Percentiles rank a stretch among this genome's conserved stretches.
Conservation (phyloP, 2,329 filamentous ascomycete genomes). For the Nemania abortiva region DNA sequence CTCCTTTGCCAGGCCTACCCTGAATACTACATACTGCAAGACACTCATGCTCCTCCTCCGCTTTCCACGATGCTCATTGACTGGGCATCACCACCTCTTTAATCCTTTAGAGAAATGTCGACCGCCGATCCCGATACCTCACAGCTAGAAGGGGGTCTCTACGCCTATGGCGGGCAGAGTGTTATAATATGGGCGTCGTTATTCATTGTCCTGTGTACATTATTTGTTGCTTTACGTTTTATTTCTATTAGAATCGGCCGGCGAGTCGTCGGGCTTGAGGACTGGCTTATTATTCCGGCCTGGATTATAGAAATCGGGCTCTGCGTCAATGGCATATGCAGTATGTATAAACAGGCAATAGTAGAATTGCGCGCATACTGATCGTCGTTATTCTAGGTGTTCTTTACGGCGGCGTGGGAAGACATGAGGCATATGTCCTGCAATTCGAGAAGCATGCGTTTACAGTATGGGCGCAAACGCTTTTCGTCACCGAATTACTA, state of each 20-base stretch:
- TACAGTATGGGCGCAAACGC: slow-evolving; percentile 25
- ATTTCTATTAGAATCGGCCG: slow-evolving; percentile 25
- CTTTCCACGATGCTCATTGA: background rate
- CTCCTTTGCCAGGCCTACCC: background rate
- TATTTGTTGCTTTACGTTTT: slow-evolving; percentile 34
- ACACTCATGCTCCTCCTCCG: background rate
- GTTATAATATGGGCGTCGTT: slow-evolving; percentile 34
- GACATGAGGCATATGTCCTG: slow-evolving; percentile 31
- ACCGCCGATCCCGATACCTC: slow-evolving; percentile 9
- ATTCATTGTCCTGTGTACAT: slow-evolving; percentile 35
- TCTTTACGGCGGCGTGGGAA: slow-evolving; percentile 32
- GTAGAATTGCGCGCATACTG: slow-evolving; percentile 4
- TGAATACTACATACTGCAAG: background rate
- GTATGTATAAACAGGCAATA: slow-evolving; percentile 21
- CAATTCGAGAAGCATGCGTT: slow-evolving; percentile 21
- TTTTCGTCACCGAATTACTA: slow-evolving; percentile 33
- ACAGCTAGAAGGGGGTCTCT: slow-evolving; percentile 24
- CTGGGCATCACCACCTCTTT: background rate
- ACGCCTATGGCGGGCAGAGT: slow-evolving; percentile 32
- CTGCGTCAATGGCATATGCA: slow-evolving; percentile 32
- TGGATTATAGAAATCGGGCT: slow-evolving; percentile 35
- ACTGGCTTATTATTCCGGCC: slow-evolving; percentile 35
- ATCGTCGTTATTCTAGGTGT: slow-evolving; percentile 24
- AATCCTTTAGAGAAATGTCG: slow-evolving; percentile 5
- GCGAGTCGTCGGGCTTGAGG: slow-evolving; percentile 26